A percentile compares a stretch with the other conserved stretches of the same genome.
Conservation (phyloP, 306 rosid species). For the Luffa acutangula region DNA sequence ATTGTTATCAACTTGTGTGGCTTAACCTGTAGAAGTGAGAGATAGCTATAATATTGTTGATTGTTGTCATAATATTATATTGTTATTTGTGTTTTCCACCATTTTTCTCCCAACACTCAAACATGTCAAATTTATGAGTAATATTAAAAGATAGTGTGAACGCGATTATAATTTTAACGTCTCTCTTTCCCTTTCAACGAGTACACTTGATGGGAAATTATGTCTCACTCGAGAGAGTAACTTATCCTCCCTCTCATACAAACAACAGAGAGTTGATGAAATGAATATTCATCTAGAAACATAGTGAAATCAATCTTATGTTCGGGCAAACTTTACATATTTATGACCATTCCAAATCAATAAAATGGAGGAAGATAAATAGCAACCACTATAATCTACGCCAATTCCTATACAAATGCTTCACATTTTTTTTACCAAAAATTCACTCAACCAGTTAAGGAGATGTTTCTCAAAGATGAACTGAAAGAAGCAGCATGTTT, state of each 20-base stretch:
- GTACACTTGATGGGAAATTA: background rate
- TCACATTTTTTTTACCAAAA: background rate
- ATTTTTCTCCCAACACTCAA: too few relatives aligned
- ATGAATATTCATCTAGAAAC: too few relatives aligned
- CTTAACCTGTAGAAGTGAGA: too few relatives aligned
- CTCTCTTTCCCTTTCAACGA: background rate
- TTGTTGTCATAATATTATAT: too few relatives aligned
- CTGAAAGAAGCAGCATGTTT: background rate
- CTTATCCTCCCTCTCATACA: background rate
- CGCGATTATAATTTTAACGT: background rate
- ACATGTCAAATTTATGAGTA: too few relatives aligned
- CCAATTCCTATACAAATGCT: background rate
- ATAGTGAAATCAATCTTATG: background rate
- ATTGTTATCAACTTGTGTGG: too few relatives aligned
- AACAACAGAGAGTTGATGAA: background rate
- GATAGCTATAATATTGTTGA: too few relatives aligned
- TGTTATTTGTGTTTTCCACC: too few relatives aligned
- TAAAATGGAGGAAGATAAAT: background rate
- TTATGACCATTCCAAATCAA: background rate
- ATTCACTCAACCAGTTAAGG: background rate
- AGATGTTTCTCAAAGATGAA: background rate
- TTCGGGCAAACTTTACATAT: background rate
- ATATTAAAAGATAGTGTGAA: background rate
- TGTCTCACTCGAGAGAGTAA: background rate
- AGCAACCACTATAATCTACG: background rate